Evolutionary conservation across 345 rosid genomes (phyloP).

Genomic region (Sisymbrium irio): DNA sequence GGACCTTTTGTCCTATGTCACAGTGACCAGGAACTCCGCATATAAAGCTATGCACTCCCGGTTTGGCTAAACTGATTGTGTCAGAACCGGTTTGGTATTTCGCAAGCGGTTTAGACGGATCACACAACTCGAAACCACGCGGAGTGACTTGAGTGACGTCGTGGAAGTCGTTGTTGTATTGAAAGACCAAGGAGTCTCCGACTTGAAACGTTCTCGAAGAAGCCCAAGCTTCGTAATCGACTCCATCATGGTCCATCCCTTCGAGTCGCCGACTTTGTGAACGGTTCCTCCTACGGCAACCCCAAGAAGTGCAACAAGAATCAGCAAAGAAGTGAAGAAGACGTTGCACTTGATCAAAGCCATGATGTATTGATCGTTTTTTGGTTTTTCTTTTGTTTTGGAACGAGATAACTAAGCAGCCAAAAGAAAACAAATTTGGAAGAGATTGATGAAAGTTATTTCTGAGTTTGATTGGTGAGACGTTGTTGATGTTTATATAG

Average conservation of each 20-base stretch:
- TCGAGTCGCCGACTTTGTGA: background rate
- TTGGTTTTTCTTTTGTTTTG: background rate
- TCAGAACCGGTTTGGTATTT: conserved; percentile 4
- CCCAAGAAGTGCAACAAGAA: background rate
- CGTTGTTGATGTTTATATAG: too few species aligned
- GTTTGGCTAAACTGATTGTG: background rate
- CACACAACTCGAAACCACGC: background rate
- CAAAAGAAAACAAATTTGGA: background rate
- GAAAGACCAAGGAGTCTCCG: conserved; percentile 3
- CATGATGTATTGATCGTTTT: background rate
- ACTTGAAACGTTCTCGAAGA: background rate
- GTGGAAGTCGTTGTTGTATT: background rate
- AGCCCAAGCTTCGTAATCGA: background rate
- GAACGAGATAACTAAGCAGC: background rate
- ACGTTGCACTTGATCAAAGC: background rate
- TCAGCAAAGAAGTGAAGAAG: background rate
- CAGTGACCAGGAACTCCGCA: conserved; percentile 11
- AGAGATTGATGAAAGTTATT: background rate
- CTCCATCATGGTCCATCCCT: background rate
- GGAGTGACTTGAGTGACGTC: conserved; percentile 11
- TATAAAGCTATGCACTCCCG: conserved; percentile 4
- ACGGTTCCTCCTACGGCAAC: background rate
- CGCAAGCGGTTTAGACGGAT: background rate
- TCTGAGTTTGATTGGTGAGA: too few species aligned
- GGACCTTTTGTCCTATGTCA: conserved; percentile 3